Evolutionary conservation across 345 rosid species (phyloP).

Genomic region (Bruguiera gymnorhiza): DNA sequence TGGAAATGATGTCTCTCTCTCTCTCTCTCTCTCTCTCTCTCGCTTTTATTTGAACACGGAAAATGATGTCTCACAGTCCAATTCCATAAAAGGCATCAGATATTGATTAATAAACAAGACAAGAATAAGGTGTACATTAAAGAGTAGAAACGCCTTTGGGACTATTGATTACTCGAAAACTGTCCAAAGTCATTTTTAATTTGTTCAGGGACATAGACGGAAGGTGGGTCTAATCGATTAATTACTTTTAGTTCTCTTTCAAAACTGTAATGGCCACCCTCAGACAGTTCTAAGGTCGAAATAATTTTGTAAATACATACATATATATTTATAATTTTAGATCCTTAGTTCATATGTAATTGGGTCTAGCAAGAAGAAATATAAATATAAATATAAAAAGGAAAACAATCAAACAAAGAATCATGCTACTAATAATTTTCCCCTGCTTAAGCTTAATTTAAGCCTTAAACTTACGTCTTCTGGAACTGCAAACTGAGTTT

Average conservation of each 20-base stretch:
- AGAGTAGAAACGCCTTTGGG: neutral
- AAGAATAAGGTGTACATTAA: neutral
- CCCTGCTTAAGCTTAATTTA: too few species aligned
- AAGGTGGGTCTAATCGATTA: neutral
- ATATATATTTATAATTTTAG: too few species aligned
- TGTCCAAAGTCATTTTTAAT: neutral
- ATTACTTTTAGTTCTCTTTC: neutral
- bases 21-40: too few species aligned
- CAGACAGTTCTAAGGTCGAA: neutral
- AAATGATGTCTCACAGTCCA: slow-evolving; percentile 34
- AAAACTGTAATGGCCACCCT: neutral
- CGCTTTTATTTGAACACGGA: too few species aligned
- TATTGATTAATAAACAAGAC: neutral
- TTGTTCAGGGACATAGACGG: neutral
- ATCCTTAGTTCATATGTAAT: too few species aligned
- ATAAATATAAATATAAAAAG: too few species aligned
- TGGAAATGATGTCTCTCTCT: slow-evolving; percentile 37
- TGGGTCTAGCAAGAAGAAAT: too few species aligned
- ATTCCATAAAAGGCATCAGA: neutral
- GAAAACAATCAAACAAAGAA: too few species aligned
- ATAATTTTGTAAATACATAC: too few species aligned
- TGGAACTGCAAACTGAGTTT: too few species aligned
- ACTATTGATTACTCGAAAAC: neutral
- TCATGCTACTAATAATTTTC: too few species aligned
- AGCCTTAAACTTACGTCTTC: too few species aligned